Base-by-base conservation (phyloP, 176 grass and related monocot species). In the Eragrostis nindensis region DNA sequence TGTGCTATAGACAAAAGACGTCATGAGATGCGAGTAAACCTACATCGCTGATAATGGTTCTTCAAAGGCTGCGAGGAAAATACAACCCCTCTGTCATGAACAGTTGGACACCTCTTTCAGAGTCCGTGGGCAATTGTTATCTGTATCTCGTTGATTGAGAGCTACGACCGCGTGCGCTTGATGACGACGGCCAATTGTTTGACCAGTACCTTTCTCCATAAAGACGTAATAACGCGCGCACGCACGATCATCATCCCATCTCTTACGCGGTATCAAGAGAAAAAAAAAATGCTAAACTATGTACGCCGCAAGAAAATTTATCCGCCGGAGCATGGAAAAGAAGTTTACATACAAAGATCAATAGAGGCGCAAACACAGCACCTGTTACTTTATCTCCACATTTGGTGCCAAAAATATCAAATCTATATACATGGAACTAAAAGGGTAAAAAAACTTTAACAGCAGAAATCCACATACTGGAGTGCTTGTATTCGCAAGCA, bases 391-490 rank as follows among this genome's bases (percentile, higher is more conserved):
- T 24, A 24, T 56, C 6, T 57, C 21, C 7, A n/a, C 54, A 57
- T 9, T 16, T 6, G 19, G 68, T 1, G n/a, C n/a, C 29, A 38
- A 56, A 70, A 66, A 10, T 54, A 64, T 70, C 50, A 8, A 22
- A 77, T 66, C 62, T 80, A 89, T 82, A 49, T 82, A 86, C 87
- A 89, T 65, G 21, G 13, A 66, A 73, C 8, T 10, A 59, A 13
- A 14, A 0, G 32, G 32, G 32, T 17, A 36, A 1, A n/a, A 41
- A 27, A 40, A 46, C 38, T 19, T 75, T 24, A 9, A 56, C 47
- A n/a, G 5, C 59, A 71, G n/a, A 73, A 54, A 69, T 19, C 29
- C 46, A 38, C 36, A 66, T 56, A 38, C 47, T 50, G 22, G 15
- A 17, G 15, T 38, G 40, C 66, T 41, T 46, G 10, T 47, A 17